Conservation (phyloP, 2,329 filamentous ascomycete species). For the Trichoderma oligosporum region DNA sequence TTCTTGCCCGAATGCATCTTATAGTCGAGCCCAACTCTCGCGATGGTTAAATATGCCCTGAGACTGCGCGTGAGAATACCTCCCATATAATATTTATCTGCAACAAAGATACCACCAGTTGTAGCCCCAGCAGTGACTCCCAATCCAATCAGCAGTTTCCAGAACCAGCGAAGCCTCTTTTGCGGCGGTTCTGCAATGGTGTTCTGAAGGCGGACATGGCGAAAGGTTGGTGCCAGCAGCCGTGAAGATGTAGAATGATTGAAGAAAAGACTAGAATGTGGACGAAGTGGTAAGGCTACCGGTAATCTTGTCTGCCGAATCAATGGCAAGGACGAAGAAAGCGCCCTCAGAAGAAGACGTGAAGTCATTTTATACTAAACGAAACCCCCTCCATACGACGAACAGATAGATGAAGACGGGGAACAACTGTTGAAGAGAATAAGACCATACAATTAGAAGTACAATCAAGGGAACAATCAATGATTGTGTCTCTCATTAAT, state of each 20-base stretch:
- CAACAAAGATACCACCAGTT: background rate
- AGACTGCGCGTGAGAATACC: slow-evolving; percentile 10
- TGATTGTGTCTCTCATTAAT: background rate
- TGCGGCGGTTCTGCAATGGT: background rate
- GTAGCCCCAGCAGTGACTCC: background rate
- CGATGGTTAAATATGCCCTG: slow-evolving; percentile 3
- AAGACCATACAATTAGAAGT: background rate
- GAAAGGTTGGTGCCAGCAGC: background rate
- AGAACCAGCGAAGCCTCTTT: slow-evolving; percentile 11
- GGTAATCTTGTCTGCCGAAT: background rate
- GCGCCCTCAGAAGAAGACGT: background rate
- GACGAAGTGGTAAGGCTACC: background rate
- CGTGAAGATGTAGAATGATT: background rate
- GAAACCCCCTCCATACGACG: background rate
- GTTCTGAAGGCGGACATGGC: background rate
- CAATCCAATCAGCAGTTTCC: slow-evolving; percentile 6
- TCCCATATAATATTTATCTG: slow-evolving; percentile 13
- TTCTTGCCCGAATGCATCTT: slow-evolving; percentile 18
- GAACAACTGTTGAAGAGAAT: background rate
- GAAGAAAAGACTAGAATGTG: background rate
- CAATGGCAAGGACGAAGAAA: background rate
- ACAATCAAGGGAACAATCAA: background rate
- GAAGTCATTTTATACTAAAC: background rate
- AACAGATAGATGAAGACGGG: background rate
- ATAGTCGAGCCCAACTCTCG: slow-evolving; percentile 2